Evolutionary conservation across 257 asterid species (phyloP).

Genomic region (Solanum pimpinellifolium): DNA sequence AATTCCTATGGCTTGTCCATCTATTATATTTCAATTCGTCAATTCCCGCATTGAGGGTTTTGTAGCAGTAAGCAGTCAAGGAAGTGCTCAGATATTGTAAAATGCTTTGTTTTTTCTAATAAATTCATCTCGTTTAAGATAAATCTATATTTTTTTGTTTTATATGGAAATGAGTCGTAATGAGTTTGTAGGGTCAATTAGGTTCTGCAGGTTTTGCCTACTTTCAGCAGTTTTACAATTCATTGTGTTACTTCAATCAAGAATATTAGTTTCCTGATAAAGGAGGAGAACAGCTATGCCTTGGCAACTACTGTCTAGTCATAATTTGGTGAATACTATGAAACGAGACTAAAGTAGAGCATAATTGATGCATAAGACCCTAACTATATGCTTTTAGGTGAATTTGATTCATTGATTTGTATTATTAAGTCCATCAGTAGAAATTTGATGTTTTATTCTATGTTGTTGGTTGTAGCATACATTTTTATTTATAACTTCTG

Average conservation of each 20-base stretch:
- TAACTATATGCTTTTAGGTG: not conserved
- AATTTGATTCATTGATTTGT: not conserved
- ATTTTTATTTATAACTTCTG: not conserved
- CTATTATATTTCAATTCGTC: not conserved
- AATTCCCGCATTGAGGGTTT: not conserved
- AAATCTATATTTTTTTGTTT: not conserved
- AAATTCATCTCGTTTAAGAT: not conserved
- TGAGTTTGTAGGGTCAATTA: not conserved
- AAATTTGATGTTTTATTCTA: not conserved
- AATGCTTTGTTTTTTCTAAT: not conserved
- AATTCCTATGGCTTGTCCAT: not conserved
- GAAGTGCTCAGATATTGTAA: not conserved
- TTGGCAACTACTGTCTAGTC: not conserved
- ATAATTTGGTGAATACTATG: not conserved
- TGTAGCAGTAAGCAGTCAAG: not conserved
- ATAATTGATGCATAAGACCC: not conserved
- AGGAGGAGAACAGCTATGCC: not conserved
- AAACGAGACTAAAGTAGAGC: not conserved
- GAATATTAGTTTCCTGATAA: not conserved
- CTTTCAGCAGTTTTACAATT: not conserved
- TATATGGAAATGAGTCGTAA: not conserved
- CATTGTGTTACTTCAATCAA: not conserved
- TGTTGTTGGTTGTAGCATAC: not conserved
- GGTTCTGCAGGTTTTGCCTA: not conserved
- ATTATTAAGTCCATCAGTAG: not conserved